Evolutionary conservation across 306 rosid species (phyloP).

Genomic region (Cicer yamashitae): DNA sequence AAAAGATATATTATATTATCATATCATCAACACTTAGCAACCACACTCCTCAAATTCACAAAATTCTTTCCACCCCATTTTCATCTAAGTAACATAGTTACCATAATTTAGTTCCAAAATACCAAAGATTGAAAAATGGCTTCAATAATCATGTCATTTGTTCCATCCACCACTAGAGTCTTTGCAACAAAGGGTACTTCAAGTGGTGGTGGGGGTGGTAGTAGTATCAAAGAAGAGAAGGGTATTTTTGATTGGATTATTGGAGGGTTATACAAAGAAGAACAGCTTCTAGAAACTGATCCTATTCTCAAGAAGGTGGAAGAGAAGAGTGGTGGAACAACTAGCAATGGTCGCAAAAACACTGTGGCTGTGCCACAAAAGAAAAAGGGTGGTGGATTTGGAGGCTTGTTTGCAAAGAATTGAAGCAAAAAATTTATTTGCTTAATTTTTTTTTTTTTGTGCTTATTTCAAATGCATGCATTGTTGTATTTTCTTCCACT

Average conservation of each 20-base stretch:
- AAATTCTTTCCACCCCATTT: conserved; percentile 31
- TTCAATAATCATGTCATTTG: conserved; percentile 68
- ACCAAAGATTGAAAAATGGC: conserved; percentile 57
- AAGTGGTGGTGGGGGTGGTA: conserved; percentile 61
- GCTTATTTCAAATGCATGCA: conserved; percentile 22
- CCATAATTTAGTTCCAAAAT: background rate
- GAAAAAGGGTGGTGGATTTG: conserved; percentile 82
- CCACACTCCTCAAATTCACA: conserved; percentile 16
- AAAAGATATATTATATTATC: conserved; percentile 39
- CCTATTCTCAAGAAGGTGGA: conserved; percentile 86
- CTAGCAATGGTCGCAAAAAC: conserved; percentile 52
- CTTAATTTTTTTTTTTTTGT: background rate
- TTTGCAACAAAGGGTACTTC: conserved; percentile 64
- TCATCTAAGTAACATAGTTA: conserved; percentile 2
- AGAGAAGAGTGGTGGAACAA: conserved; percentile 56
- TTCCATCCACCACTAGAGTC: conserved; percentile 58
- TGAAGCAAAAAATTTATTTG: conserved; percentile 34
- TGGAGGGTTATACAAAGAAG: conserved; percentile 76
- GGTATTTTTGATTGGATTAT: conserved; percentile 74
- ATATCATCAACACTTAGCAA: conserved; percentile 39
- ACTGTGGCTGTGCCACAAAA: conserved; percentile 68
- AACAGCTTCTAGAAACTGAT: conserved; percentile 75
- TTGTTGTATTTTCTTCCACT: conserved; percentile 32
- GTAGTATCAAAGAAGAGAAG: conserved; percentile 74
- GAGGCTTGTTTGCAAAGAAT: conserved; percentile 79